A percentile compares a stretch with the other conserved stretches of the same genome.
Evolutionary conservation across 2,329 filamentous ascomycete genomes (phyloP).

Genomic region (Cordyceps fumosorosea): DNA sequence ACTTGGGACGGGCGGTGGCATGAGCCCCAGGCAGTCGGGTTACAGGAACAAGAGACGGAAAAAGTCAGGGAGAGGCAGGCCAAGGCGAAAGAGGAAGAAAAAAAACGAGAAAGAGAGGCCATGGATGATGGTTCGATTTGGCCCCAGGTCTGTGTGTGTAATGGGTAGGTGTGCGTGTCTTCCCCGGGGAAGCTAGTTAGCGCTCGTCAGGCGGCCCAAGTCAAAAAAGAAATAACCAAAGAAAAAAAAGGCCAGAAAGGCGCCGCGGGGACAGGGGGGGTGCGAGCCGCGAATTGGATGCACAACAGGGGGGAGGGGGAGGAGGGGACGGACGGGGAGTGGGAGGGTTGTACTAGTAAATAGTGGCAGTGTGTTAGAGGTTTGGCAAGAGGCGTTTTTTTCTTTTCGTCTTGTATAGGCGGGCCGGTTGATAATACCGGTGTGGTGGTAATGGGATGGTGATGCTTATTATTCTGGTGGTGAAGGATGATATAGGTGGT

Average conservation of each 20-base stretch:
- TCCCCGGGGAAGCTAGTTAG: not conserved
- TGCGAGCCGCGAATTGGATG: slow-evolving; percentile 11
- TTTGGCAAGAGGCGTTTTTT: not conserved
- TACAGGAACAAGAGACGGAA: not conserved
- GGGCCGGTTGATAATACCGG: not conserved
- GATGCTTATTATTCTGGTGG: not conserved
- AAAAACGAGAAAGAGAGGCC: not conserved
- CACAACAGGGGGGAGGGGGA: not conserved
- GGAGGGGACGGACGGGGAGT: no score
- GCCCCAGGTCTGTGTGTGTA: not conserved
- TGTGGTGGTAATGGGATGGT: not conserved
- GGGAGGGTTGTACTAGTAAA: not conserved
- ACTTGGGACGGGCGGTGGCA: slow-evolving; percentile 29
- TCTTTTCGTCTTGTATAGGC: not conserved
- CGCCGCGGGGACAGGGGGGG: not conserved
- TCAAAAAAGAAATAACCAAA: not conserved
- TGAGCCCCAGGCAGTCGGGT: slow-evolving; percentile 18
- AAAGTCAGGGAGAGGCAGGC: not conserved
- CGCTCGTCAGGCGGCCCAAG: not conserved
- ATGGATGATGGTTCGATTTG: not conserved
- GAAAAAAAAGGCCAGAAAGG: not conserved
- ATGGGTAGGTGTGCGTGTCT: not conserved
- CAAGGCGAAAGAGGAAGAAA: not conserved
- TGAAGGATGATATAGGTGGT: not conserved
- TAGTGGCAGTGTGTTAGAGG: not conserved